phyloP scores from a whole-genome alignment of 495 filamentous ascomycete species.

The Aspergillus affinis region DNA sequence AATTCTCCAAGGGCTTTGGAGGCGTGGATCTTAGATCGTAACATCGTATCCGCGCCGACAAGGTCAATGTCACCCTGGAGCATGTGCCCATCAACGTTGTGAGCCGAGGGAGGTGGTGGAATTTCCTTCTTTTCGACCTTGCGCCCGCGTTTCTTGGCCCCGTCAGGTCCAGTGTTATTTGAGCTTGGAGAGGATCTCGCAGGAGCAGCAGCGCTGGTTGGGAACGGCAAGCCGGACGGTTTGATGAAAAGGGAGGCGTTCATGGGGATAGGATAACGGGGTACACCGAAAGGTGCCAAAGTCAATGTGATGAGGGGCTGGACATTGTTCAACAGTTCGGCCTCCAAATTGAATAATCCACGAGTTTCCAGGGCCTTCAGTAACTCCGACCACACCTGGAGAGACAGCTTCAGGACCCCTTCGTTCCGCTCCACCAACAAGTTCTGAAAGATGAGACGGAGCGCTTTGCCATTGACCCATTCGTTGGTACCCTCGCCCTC shows the following conservation, averaged over 20 bases:
- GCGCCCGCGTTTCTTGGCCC: constrained; percentile 65
- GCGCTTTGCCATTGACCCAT: constrained; percentile 87
- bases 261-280: constrained; percentile 86
- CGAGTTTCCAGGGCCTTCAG: constrained; percentile 61
- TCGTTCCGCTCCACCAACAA: constrained; percentile 89
- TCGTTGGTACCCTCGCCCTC: constrained; percentile 79
- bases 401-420: constrained; percentile 70
- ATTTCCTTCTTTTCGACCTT: constrained; percentile 82
- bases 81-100: constrained; percentile 98
- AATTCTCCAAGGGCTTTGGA: constrained; percentile 74
- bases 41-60: constrained; percentile 81
- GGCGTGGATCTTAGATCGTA: constrained; percentile 84
- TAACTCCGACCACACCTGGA: constrained; percentile 83
- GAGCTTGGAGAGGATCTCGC: constrained; percentile 60
- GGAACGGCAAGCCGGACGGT: constrained; percentile 86
- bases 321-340: constrained; percentile 59
- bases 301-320: constrained; percentile 75
- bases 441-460: constrained; percentile 91
- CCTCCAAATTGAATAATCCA: constrained; percentile 63
- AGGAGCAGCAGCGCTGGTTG: constrained; percentile 45
- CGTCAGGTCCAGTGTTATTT: constrained; percentile 21
- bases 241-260: constrained; percentile 84
- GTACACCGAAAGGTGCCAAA: constrained; percentile 86
- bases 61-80: constrained; percentile 94
- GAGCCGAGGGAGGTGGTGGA: constrained; percentile 60